phyloP scores from a whole-genome alignment of 805 yeast species.

The Suhomyces sp. region DNA sequence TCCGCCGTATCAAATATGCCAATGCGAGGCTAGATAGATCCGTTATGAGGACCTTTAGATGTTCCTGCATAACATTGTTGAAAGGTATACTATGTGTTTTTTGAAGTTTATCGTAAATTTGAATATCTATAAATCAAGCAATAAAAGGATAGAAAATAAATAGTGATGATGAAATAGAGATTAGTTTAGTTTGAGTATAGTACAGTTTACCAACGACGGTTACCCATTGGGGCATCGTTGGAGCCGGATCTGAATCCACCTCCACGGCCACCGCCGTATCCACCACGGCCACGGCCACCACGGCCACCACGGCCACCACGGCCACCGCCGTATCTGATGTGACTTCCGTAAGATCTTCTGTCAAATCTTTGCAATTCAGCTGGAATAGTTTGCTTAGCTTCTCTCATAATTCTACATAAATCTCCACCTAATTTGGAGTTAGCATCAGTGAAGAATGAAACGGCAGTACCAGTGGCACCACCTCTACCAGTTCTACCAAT shows the following conservation, averaged over 20 bases:
- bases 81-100: neutral
- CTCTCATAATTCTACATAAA: slow-evolving; percentile 83
- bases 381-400: slow-evolving; percentile 91
- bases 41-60: neutral
- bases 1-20: neutral
- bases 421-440: slow-evolving; percentile 88
- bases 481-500: slow-evolving; percentile 99
- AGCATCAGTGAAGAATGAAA: slow-evolving; percentile 87
- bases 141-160: slow-evolving; percentile 2
- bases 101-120: neutral
- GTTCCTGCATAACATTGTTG: neutral
- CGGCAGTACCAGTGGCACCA: slow-evolving; percentile 93
- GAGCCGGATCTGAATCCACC: slow-evolving; percentile 46
- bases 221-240: slow-evolving; percentile 46
- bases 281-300: slow-evolving; percentile 49
- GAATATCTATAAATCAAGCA: slow-evolving; percentile 2
- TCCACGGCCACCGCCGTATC: slow-evolving; percentile 48
- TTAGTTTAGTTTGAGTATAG: neutral
- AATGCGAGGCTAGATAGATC: neutral
- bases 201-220: slow-evolving; percentile 39
- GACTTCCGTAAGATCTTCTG: slow-evolving; percentile 64
- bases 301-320: slow-evolving; percentile 57
- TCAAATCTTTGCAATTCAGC: slow-evolving; percentile 69
- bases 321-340: slow-evolving; percentile 49
- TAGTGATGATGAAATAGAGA: slow-evolving; percentile 1